These are phyloP conservation scores for Neofusicoccum sp. DNA, from an alignment of 2,329 filamentous ascomycete genomes.

Conservation along the genomic window DNA sequence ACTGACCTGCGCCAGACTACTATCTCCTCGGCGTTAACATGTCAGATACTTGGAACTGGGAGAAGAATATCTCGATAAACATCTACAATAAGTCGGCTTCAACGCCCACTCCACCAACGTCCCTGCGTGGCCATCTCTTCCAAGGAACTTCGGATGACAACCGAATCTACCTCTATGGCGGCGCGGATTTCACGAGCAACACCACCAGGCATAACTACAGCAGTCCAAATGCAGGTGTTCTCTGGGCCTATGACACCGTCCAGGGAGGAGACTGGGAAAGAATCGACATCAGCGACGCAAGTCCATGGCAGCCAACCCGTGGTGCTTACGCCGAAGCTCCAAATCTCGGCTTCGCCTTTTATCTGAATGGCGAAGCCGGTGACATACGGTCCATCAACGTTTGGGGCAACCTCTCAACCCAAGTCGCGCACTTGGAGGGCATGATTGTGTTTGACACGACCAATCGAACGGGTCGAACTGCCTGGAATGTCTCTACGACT, in stretches of 20 bases:
- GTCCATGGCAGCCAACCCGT: slow-evolving; percentile 29
- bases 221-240: background rate
- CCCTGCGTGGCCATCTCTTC: slow-evolving; percentile 10
- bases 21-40: slow-evolving; percentile 11
- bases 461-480: background rate
- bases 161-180: slow-evolving; percentile 15
- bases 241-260: slow-evolving; percentile 17
- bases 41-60: slow-evolving; percentile 17
- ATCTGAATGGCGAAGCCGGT: slow-evolving; percentile 35
- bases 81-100: background rate
- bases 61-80: slow-evolving; percentile 7
- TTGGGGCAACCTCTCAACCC: background rate
- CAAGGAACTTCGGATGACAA: slow-evolving; percentile 8
- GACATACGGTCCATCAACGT: background rate
- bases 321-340: slow-evolving; percentile 40
- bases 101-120: background rate
- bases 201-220: background rate
- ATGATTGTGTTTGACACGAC: background rate
- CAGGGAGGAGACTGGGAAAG: background rate
- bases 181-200: slow-evolving; percentile 7
- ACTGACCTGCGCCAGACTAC: background rate
- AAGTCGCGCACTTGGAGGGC: background rate
- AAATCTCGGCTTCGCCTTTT: slow-evolving; percentile 39
- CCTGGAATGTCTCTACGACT: background rate
- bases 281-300: background rate